Base-by-base conservation (phyloP, 1,139 yeast genomes). In the Protomyces inundatus region DNA sequence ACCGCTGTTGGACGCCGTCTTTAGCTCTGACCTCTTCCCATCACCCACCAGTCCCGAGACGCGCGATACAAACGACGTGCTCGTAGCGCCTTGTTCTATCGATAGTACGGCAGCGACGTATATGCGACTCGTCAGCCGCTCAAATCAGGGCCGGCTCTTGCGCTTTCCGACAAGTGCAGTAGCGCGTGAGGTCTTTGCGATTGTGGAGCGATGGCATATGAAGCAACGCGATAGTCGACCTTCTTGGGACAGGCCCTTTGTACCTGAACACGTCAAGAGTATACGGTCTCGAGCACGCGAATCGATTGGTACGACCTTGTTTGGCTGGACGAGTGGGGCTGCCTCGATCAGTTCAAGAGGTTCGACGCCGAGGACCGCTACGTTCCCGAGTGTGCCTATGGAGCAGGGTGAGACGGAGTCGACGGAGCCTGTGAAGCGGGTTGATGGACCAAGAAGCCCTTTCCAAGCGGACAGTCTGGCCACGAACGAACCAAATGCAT, bases 321-420 rank as follows among this genome's bases (percentile, higher is more conserved):
- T 58, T 52, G 56, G 56, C 6, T 58, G 62, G 62, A 51, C 46
- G n/a, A 23, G 62, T 9, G 32, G 51, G 14, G 62, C 53, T 52
- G 10, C 42, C 6, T 42, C 55, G 35, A 23, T 56, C 5, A 39
- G 50, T 42, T 34, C 39, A 4, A 12, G 40, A 12, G n/a, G 30
- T n/a, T 35, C 55, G 16, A n/a, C 55, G 10, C 33, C 33, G 36
- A n/a, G 23, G 23, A 30, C 34, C 16, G 53, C 32, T 9, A 16
- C 23, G 48, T 42, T 42, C n/a, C 12, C 39, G 12, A 7, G 12
- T 36, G 3, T 12, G 12, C 12, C 9, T 9, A 36, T 36, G 39
- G 39, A 36, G 39, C 12, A 12, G 52, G 60, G 32, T 9, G 54
- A 37, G 1, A 36, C 12, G 12, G 39, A 36, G 3, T 1, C 9